Evolutionary conservation across 139 green algal species (phyloP).

Genomic region (Chlorella sp.): DNA sequence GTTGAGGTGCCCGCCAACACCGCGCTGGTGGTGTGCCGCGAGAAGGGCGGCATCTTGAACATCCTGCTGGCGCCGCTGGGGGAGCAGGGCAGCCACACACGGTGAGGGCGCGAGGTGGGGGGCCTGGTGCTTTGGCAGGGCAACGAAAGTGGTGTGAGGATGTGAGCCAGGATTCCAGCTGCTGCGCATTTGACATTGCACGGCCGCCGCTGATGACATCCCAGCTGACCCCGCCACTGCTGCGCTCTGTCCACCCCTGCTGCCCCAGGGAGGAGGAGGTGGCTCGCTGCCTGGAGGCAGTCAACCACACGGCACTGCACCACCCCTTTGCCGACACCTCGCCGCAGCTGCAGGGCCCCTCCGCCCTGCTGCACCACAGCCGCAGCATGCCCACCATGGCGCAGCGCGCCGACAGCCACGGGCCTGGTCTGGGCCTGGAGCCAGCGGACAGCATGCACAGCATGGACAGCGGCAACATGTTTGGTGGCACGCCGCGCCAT

Average conservation of each 20-base stretch:
- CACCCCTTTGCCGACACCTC: background rate
- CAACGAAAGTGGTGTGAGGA: too few species aligned
- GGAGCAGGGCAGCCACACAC: conserved; percentile 15
- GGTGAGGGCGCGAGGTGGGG: too few species aligned
- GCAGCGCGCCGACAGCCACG: conserved; percentile 1
- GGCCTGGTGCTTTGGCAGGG: too few species aligned
- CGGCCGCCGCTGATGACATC: too few species aligned
- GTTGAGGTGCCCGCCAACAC: conserved; percentile 84
- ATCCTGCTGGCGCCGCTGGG: conserved; percentile 66
- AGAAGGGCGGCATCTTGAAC: conserved; percentile 87
- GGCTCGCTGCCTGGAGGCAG: conserved; percentile 68
- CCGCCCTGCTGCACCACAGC: background rate
- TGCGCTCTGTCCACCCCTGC: background rate
- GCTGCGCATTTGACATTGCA: too few species aligned
- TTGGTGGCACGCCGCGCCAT: background rate
- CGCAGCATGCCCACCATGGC: conserved; percentile 13
- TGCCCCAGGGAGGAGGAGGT: conserved; percentile 60
- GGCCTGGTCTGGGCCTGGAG: background rate
- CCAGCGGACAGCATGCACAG: conserved; percentile 8
- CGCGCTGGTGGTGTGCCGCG: conserved; percentile 78
- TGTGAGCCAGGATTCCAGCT: too few species aligned
- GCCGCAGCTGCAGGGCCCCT: background rate
- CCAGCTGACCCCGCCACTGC: too few species aligned
- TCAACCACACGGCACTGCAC: conserved; percentile 12
- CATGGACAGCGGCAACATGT: conserved; percentile 2